Percentiles rank a stretch among this genome's conserved stretches.
phyloP scores from a whole-genome alignment of 768 basidiomycete species.

The Udeniomyces megalosporus region DNA sequence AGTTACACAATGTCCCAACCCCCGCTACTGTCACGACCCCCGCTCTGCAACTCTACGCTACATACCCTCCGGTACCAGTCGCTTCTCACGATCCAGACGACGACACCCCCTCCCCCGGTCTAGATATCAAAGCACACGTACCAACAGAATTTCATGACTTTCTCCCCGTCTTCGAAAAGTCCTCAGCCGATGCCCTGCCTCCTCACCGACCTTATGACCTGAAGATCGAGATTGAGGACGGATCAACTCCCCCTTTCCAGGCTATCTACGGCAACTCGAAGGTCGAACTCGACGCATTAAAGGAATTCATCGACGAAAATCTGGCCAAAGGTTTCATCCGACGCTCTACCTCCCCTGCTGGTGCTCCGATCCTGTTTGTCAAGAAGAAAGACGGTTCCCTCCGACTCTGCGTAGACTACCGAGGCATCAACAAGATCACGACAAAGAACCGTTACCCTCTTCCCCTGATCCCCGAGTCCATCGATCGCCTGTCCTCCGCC shows the following conservation, averaged over 20 bases:
- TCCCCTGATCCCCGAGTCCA: conserved; percentile 31
- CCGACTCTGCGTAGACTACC: conserved; percentile 29
- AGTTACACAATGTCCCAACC: no score
- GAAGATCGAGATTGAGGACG: conserved; percentile 17
- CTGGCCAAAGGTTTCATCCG: conserved; percentile 17
- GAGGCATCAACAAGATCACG: conserved; percentile 47
- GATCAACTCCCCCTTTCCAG: conserved; percentile 14
- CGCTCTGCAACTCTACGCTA: no score
- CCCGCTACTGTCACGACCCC: no score
- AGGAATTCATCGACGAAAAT: conserved; percentile 20
- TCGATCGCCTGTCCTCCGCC: conserved; percentile 21
- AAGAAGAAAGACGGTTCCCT: conserved; percentile 31
- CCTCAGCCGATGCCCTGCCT: conserved; percentile 16
- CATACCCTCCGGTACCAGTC: no score
- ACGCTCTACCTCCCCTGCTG: conserved; percentile 18
- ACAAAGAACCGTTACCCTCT: conserved; percentile 20
- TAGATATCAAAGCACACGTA: not conserved
- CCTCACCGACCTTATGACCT: conserved; percentile 19
- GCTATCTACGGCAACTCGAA: conserved; percentile 20
- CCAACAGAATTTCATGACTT: conserved; percentile 16
- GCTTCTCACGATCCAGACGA: no score
- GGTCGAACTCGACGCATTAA: conserved; percentile 4
- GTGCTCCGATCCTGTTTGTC: conserved; percentile 27
- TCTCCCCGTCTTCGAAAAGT: conserved; percentile 16
- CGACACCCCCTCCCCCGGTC: no score